Evolutionary conservation across 106 monocot species (phyloP), one percentile per base, ranked within the genome.

Genomic region (Dactylorhiza incarnata): DNA sequence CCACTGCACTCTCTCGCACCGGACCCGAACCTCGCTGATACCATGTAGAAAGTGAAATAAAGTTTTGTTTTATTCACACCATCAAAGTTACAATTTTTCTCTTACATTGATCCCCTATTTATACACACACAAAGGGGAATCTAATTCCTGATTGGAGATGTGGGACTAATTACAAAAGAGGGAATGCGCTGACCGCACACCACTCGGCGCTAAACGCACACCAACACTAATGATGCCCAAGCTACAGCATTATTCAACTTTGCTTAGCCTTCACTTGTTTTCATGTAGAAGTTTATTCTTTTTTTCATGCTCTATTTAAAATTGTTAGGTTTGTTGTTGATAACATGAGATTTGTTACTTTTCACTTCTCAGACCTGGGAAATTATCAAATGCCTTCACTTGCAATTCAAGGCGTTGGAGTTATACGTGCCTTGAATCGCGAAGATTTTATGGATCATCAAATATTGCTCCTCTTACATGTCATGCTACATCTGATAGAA

Each of bases 351-450:
- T 37, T 37, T 51, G 20, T 45, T 78, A 2, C 5, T 73, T 29
- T 49, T 16, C 26, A 25, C 12, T 66, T 22, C 74, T 65, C 74
- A 80, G 80, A 66, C 29, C 66, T 44, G 37, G 52, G 43, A 15
- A 17, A 17, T 49, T 19, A 29, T 49, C 4, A 20, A 67, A 13
- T 9, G 50, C 50, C 53, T 80, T 65, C 12, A 6, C 20, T 29
- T 52, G 51, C 23, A 50, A 74, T 65, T 29, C 29, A 17, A 44
- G 16, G 14, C 6, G 17, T 16, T 15, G 16, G 16, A 54, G 20
- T 22, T 29, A 5, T 59, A n/a, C 6, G 47, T 48, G 19, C 7
- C 16, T 56, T 10, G 58, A 24, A 79, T 26, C 61, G 5, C 26
- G 62, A 8, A 22, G 46, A 17, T 7, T 17, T 37, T n/a, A 61